Conservation (phyloP, 495 filamentous ascomycete genomes). For the Melanomma pulvis-pyrius region DNA sequence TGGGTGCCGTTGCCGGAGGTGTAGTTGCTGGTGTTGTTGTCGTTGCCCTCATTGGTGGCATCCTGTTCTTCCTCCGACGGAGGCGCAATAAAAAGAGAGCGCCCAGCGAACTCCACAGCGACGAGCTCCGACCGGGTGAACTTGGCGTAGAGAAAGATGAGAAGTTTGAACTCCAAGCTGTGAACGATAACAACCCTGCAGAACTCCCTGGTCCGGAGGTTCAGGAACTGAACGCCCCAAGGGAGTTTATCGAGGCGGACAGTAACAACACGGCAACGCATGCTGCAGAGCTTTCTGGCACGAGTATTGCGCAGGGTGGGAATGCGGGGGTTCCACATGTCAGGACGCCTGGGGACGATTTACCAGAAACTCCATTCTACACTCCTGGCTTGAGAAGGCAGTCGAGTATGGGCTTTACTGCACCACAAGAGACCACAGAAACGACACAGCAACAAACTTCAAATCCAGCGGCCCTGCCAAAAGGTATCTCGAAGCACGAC, state of each 20-base stretch:
- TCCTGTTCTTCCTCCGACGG: conserved; percentile 24
- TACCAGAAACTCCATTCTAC: conserved; percentile 9
- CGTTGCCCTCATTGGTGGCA: conserved; percentile 30
- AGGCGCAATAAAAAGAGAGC: conserved; percentile 10
- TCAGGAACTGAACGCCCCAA: conserved; percentile 23
- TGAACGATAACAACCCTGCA: conserved; percentile 9
- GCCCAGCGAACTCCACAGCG: conserved; percentile 9
- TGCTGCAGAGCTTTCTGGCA: conserved; percentile 25
- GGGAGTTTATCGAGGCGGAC: conserved; percentile 20
- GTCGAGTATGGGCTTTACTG: background rate
- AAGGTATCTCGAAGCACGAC: background rate
- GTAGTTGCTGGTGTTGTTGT: conserved; percentile 40
- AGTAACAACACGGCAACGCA: conserved; percentile 1
- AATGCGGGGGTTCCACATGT: conserved; percentile 18
- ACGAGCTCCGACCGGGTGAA: conserved; percentile 2
- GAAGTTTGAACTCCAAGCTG: conserved; percentile 19
- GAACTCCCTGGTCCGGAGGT: conserved; percentile 17
- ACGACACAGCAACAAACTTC: background rate
- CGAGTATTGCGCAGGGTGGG: conserved; percentile 16
- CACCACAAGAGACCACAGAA: background rate
- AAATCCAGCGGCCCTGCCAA: background rate
- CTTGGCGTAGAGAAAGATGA: background rate
- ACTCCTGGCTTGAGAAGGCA: conserved; percentile 3
- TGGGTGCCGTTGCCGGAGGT: conserved; percentile 40
- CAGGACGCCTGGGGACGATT: conserved; percentile 29